Conservation (phyloP, 164 flowering plant species). For the Houttuynia cordata region DNA sequence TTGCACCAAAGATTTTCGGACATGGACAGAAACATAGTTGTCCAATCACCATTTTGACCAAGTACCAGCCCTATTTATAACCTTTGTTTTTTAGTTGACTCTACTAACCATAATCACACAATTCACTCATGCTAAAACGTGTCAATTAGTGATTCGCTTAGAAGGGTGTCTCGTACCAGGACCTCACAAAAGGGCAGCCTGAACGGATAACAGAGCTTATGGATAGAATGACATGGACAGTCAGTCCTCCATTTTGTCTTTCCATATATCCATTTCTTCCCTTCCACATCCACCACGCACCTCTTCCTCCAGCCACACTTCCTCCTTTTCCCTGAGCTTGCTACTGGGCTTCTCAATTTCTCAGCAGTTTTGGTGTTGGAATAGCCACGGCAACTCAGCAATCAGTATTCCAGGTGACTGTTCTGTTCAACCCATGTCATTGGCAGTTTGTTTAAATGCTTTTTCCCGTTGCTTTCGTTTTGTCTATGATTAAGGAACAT, state of each 20-base stretch:
- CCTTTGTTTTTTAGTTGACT: no score
- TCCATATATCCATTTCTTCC: not conserved
- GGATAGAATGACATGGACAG: not conserved
- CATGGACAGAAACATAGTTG: no score
- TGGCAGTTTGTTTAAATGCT: not conserved
- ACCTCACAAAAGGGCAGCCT: not conserved
- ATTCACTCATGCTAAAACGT: not conserved
- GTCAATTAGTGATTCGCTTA: not conserved
- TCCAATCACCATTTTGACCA: no score
- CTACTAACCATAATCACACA: no score
- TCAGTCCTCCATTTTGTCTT: not conserved
- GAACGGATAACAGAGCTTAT: not conserved
- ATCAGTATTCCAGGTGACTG: not conserved
- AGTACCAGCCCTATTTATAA: no score
- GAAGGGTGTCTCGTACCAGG: not conserved
- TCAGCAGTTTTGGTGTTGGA: no score
- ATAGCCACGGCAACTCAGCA: no score
- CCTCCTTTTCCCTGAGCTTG: not conserved
- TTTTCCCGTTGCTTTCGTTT: no score
- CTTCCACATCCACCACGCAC: not conserved
- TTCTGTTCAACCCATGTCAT: not conserved
- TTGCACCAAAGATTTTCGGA: no score
- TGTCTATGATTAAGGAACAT: no score
- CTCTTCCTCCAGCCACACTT: not conserved
- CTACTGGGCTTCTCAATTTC: not conserved